Base-by-base conservation (phyloP, 768 basidiomycete genomes). In the Tulasnella sp. region DNA sequence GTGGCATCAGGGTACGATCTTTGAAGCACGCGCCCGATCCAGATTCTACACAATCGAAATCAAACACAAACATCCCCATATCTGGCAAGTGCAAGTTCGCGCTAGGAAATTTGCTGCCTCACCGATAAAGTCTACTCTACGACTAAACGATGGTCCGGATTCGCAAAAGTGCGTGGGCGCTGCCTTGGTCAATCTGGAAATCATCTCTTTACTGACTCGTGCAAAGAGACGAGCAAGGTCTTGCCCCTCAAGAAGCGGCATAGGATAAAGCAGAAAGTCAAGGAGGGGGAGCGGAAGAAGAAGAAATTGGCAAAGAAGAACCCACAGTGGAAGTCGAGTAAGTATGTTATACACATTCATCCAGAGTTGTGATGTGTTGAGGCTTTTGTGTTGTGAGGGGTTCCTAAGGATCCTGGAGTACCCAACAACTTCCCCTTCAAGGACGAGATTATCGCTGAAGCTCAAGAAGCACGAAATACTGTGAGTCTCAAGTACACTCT, bases 401-500 rank as follows among this genome's bases (percentile, higher is more conserved):
- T 82, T 60, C 76, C 79, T 65, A 92, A 89, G 68, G 92, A 97
- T 68, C 89, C 86, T 29, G 92, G 92, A 42, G 91, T 96, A 62
- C 92, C 92, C 6, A 93, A 86, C 69, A 82, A 81, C 59, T 91
- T 91, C 71, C 91, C 89, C 3, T 92, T 83, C 76, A 97, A 94
- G 70, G 92, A 93, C 65, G 83, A 90, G 69, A 84, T 97, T 61
- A 73, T 97, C 27, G 92, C 90, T 4, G 92, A 97, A 65, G 77
- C 94, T 50, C 83, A 83, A 42, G 86, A 86, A 63, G 77, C 87
- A 66, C 81, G 90, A 61, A 75, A 86, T 65, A 69, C 75, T 61
- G 90, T 91, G 64, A 64, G 77, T n/a, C 6, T 39, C 3, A 41
- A 48, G 25, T 45, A 17, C 9, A 43, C 27, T 12, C 8, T 2